phyloP scores from a whole-genome alignment of 805 yeast genomes.

The Pichia scutulata region DNA sequence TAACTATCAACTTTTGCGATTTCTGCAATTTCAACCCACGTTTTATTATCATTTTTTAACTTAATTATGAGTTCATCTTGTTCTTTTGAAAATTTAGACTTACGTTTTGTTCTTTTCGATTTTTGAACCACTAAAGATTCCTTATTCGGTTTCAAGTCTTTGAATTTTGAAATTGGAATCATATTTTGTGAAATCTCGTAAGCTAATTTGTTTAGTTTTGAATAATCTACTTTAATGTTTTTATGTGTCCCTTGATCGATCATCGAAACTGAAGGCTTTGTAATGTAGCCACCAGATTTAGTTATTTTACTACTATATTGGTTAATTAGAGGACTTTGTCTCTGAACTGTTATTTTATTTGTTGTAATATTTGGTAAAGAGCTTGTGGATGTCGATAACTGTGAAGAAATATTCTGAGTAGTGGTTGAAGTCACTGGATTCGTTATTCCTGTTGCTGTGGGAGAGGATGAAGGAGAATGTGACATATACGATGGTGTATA shows the following conservation, averaged over 20 bases:
- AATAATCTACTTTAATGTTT: constrained; percentile 9
- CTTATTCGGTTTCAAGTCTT: constrained; percentile 15
- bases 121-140: constrained; percentile 17
- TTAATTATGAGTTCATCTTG: constrained; percentile 61
- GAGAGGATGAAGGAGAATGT: not conserved
- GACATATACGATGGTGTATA: not conserved
- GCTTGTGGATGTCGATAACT: not conserved
- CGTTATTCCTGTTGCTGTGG: not conserved
- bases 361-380: not conserved
- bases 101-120: constrained; percentile 46
- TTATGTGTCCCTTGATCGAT: constrained; percentile 1
- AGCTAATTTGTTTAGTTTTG: constrained; percentile 18
- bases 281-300: not conserved
- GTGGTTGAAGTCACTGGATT: not conserved
- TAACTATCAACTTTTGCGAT: constrained; percentile 55
- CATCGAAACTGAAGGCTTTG: constrained; percentile 1
- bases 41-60: constrained; percentile 53
- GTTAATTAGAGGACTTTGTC: not conserved
- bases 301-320: not conserved
- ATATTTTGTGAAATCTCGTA: constrained; percentile 21
- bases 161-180: constrained; percentile 24
- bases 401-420: not conserved
- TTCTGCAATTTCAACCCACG: constrained; percentile 71
- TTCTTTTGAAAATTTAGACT: constrained; percentile 60
- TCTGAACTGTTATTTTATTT: not conserved